Evolutionary conservation across 2,329 filamentous ascomycete genomes (phyloP).

Genomic region (Pseudonectria buxi): DNA sequence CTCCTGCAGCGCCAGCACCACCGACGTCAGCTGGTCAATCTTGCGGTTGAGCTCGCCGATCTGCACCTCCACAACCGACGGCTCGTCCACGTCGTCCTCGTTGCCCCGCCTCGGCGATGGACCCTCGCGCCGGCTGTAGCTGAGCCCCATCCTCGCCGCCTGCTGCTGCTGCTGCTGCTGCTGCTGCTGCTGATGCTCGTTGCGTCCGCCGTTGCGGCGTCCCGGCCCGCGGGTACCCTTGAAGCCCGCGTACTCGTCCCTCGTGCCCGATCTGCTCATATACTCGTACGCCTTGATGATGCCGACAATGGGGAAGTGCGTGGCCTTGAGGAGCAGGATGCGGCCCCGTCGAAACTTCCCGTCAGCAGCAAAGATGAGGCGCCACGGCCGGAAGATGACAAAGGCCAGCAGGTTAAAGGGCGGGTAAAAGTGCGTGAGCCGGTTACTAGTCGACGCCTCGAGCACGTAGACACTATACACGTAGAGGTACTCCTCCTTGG

Average conservation of each 20-base stretch:
- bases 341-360: constrained; percentile 54
- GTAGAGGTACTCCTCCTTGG: constrained; percentile 71
- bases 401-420: constrained; percentile 70
- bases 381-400: constrained; percentile 63
- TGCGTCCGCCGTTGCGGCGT: constrained; percentile 13
- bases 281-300: constrained; percentile 63
- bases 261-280: constrained; percentile 31
- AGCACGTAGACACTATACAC: constrained; percentile 63
- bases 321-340: constrained; percentile 56
- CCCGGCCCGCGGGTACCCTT: constrained; percentile 36
- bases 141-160: constrained; percentile 12
- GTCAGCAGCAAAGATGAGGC: constrained; percentile 59
- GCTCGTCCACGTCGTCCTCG: constrained; percentile 34
- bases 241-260: constrained; percentile 42
- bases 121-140: constrained; percentile 8
- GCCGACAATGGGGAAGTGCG: constrained; percentile 62
- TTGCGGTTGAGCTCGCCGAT: constrained; percentile 49
- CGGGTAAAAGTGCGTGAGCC: constrained; percentile 63
- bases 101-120: constrained; percentile 8
- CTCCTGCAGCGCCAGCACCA: constrained; percentile 45
- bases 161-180: constrained; percentile 7
- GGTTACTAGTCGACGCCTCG: constrained; percentile 60
- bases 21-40: constrained; percentile 51
- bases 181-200: constrained; percentile 10
- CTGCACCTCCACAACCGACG: constrained; percentile 41